A percentile compares a stretch with the other conserved stretches of the same genome.
Conservation (phyloP, 768 basidiomycete species). For the Leccinum pellstonianum region DNA sequence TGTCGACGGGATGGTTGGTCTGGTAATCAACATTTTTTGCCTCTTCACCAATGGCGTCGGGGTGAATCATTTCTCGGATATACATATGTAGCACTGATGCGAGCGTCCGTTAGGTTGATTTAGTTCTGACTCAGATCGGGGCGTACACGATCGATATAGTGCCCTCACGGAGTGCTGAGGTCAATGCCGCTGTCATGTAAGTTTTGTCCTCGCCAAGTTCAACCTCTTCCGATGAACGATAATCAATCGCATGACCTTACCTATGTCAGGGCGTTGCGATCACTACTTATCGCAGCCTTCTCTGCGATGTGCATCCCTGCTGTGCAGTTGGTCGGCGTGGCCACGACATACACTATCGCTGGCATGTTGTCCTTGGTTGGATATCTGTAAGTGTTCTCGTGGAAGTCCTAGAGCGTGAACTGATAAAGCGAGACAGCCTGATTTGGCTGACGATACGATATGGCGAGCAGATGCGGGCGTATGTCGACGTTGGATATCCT, state of each 20-base stretch:
- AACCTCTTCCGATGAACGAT: not conserved
- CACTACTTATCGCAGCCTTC: conserved; percentile 16
- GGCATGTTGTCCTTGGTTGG: conserved; percentile 50
- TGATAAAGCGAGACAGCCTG: conserved; percentile 36
- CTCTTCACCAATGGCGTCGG: conserved; percentile 66
- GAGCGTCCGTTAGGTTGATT: conserved; percentile 44
- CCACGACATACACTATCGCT: conserved; percentile 44
- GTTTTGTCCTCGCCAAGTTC: conserved; percentile 20
- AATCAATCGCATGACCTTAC: not conserved
- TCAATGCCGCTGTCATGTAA: conserved; percentile 54
- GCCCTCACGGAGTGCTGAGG: conserved; percentile 60
- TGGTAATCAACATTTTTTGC: conserved; percentile 51
- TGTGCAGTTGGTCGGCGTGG: conserved; percentile 52
- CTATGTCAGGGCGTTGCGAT: conserved; percentile 21
- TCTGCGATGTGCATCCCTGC: conserved; percentile 34
- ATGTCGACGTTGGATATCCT: conserved; percentile 57
- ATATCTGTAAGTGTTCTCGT: conserved; percentile 45
- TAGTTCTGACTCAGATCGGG: conserved; percentile 52
- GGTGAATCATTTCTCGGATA: conserved; percentile 36
- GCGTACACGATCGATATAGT: conserved; percentile 63
- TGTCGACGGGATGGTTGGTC: conserved; percentile 48
- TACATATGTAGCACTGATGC: not conserved
- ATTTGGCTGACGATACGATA: conserved; percentile 54
- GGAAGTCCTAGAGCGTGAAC: not conserved
- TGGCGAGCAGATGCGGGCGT: conserved; percentile 55